Percentiles rank a stretch among this genome's conserved stretches.
phyloP scores from a whole-genome alignment of 1,139 yeast genomes.

The Hyphopichia buzzinii region DNA sequence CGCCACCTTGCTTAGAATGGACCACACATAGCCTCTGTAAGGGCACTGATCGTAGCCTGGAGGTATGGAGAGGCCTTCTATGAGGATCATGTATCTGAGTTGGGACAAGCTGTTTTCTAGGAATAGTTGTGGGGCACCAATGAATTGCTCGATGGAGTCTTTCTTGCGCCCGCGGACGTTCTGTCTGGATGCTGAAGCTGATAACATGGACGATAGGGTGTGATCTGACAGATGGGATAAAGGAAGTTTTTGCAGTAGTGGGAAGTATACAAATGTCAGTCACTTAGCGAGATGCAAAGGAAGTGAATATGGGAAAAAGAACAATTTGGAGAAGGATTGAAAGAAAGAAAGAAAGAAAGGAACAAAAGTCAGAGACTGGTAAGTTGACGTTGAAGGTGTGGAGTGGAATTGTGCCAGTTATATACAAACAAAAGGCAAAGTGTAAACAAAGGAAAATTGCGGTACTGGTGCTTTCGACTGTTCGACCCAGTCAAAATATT shows the following conservation, averaged over 20 bases:
- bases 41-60: conserved; percentile 56
- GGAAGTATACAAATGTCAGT: too few species aligned
- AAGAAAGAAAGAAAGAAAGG: not conserved
- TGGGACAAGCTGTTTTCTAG: conserved; percentile 74
- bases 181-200: conserved; percentile 4
- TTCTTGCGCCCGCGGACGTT: conserved; percentile 46
- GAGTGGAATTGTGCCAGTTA: too few species aligned
- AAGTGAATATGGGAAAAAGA: too few species aligned
- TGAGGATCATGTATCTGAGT: conserved; percentile 71
- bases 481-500: too few species aligned
- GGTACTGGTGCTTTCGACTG: too few species aligned
- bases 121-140: conserved; percentile 60
- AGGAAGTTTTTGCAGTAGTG: too few species aligned
- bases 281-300: not conserved
- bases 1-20: conserved; percentile 66
- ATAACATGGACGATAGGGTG: not conserved
- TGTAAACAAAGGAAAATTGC: too few species aligned
- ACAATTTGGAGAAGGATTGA: too few species aligned
- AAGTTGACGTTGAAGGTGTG: too few species aligned
- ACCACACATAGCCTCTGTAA: conserved; percentile 78
- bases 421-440: too few species aligned
- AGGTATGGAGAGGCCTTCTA: conserved; percentile 68
- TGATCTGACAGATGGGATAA: not conserved
- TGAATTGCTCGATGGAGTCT: conserved; percentile 65
- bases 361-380: not conserved